These are phyloP conservation scores for Trichoderma sp. DNA, from an alignment of 2,329 filamentous ascomycete genomes.

Conservation along the genomic window DNA sequence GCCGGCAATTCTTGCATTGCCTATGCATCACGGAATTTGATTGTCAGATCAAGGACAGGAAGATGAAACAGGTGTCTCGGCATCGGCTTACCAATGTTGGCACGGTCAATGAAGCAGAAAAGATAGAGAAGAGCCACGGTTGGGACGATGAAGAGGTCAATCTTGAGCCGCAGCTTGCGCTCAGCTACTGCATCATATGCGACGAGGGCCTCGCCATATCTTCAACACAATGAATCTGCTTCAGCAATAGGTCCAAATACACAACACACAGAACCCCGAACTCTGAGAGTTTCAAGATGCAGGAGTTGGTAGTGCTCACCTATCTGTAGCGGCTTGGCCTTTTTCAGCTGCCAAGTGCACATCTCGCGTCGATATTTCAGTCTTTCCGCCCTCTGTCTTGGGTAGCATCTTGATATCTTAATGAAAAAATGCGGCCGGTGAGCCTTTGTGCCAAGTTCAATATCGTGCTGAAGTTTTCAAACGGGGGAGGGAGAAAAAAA, in stretches of 20 bases:
- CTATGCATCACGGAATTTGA: conserved; percentile 34
- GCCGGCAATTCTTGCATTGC: conserved; percentile 67
- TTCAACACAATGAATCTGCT: conserved; percentile 21
- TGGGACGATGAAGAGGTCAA: conserved; percentile 64
- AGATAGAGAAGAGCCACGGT: conserved; percentile 66
- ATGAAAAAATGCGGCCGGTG: neutral
- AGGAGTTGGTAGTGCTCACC: conserved; percentile 30
- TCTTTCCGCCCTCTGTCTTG: neutral
- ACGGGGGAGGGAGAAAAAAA: neutral
- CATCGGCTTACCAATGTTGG: conserved; percentile 60
- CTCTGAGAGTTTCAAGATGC: too few relatives aligned
- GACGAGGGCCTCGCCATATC: conserved; percentile 50
- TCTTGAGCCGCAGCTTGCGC: conserved; percentile 57
- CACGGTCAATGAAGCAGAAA: conserved; percentile 73
- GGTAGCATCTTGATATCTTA: neutral
- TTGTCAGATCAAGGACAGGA: neutral
- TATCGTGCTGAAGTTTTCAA: neutral
- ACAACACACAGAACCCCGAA: neutral
- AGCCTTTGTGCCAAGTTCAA: neutral
- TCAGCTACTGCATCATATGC: conserved; percentile 59
- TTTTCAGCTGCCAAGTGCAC: conserved; percentile 37
- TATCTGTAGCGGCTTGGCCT: conserved; percentile 48
- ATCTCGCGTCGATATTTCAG: neutral
- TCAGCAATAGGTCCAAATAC: neutral
- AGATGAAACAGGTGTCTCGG: neutral